phyloP scores from a whole-genome alignment of 805 yeast species.

The Teunomyces gatunensis region DNA sequence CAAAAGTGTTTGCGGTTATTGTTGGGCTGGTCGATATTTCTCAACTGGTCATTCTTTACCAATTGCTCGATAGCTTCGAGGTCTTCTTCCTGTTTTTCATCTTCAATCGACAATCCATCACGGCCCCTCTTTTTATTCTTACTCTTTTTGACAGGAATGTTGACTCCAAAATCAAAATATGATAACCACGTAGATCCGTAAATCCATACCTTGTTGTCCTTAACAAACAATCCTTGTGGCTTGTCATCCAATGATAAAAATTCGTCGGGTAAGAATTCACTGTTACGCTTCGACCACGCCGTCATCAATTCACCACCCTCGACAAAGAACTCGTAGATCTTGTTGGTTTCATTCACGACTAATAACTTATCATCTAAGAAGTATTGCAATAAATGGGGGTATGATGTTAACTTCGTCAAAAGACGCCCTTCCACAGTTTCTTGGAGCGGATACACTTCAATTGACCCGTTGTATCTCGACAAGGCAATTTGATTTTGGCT shows the following conservation, averaged over 20 bases:
- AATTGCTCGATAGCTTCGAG: conserved; percentile 22
- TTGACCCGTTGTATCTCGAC: conserved; percentile 62
- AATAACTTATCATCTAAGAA: conserved; percentile 50
- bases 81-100: conserved; percentile 23
- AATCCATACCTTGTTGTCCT: conserved; percentile 64
- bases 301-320: conserved; percentile 45
- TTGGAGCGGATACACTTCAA: conserved; percentile 47
- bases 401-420: conserved; percentile 57
- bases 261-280: conserved; percentile 70
- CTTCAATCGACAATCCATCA: conserved; percentile 39
- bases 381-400: conserved; percentile 62
- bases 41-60: conserved; percentile 27
- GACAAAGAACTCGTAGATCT: conserved; percentile 64
- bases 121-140: conserved; percentile 39
- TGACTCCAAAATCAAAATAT: conserved; percentile 61
- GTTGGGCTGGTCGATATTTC: conserved; percentile 12
- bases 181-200: conserved; percentile 84
- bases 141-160: conserved; percentile 47
- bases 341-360: conserved; percentile 71
- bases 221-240: conserved; percentile 68
- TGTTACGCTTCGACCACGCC: conserved; percentile 75
- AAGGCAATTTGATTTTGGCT: conserved; percentile 50
- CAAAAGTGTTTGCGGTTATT: conserved; percentile 53
- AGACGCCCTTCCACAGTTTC: conserved; percentile 25
- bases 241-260: conserved; percentile 58